A percentile compares a stretch with the other conserved stretches of the same genome.
phyloP scores from a whole-genome alignment of 2,329 filamentous ascomycete genomes.

The Tolypocladium cylindrosporum region DNA sequence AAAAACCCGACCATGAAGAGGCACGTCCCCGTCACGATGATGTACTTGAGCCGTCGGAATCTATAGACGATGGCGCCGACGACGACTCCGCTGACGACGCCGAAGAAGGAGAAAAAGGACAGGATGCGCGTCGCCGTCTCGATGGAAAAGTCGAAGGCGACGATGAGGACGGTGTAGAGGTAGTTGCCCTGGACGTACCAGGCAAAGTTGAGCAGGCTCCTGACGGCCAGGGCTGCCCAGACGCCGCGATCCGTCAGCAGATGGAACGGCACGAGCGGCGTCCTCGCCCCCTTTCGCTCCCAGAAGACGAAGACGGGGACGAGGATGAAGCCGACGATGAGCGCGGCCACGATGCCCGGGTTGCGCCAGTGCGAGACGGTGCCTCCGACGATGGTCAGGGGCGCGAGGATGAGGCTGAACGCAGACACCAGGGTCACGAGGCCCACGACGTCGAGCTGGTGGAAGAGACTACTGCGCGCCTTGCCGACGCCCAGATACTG shows the following conservation, averaged over 20 bases:
- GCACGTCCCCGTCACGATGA: conserved; percentile 46
- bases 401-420: conserved; percentile 37
- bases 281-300: conserved; percentile 37
- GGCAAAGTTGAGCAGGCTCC: conserved; percentile 35
- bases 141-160: conserved; percentile 46
- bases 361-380: conserved; percentile 36
- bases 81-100: conserved; percentile 42
- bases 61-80: conserved; percentile 41
- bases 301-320: conserved; percentile 41
- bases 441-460: conserved; percentile 43
- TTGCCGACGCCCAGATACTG: conserved; percentile 12
- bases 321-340: conserved; percentile 38
- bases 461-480: conserved; percentile 36
- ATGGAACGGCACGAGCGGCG: conserved; percentile 46
- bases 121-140: conserved; percentile 44
- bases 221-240: conserved; percentile 49
- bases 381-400: conserved; percentile 45
- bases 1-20: conserved; percentile 47
- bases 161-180: conserved; percentile 47
- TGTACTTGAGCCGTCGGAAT: conserved; percentile 43
- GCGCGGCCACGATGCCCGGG: conserved; percentile 38
- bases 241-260: conserved; percentile 50
- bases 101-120: conserved; percentile 43
- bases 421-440: conserved; percentile 34
- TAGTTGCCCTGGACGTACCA: conserved; percentile 52